Base-by-base conservation (phyloP, 116 monocot genomes). In the Papilionanthe hybrid region DNA sequence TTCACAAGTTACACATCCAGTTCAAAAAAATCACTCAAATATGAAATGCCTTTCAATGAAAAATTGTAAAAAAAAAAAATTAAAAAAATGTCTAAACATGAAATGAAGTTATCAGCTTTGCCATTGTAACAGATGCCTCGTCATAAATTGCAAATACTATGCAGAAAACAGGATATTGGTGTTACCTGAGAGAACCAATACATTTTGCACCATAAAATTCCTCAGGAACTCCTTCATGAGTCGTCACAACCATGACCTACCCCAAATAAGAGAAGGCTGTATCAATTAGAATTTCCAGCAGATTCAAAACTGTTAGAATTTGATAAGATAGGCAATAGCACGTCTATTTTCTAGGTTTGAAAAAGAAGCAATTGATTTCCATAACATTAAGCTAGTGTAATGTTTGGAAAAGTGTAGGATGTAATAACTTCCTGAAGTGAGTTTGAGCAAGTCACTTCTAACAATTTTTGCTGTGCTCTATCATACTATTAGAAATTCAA, bases 131-230 rank as follows among this genome's bases (percentile, higher is more conserved):
- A 73, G 15, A 73, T 44, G 43, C 43, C 44, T 9, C 7, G n/a
- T 73, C 44, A n/a, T 73, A 29, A 73, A 43, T 41, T 42, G 32
- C 41, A 15, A 72, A 2, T 72, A 5, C 5, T 18, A 13, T 41
- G 25, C 42, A 72, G 6, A 32, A 41, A 72, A 72, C 1, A 9
- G 42, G 45, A 44, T 7, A n/a, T 44, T 73, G 6, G 43, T 44
- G 43, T 22, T 91, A 94, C 98, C 94, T 98, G 88, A 90, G 89
- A 15, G 98, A 98, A 83, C 98, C 98, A 82, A 98, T 91, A 55
- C 94, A 58, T 87, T 94, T 94, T 71, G 98, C 98, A 47, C 98
- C 98, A 80, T 93, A 72, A 55, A 98, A 98, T 79, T 98, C 98
- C 76, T 91, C 71, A 80, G 94, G 97, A 19, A 87, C 87, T 82